Evolutionary conservation across 257 asterid genomes (phyloP), one percentile per base, ranked within the genome.

Genomic region (Coffea canephora): DNA sequence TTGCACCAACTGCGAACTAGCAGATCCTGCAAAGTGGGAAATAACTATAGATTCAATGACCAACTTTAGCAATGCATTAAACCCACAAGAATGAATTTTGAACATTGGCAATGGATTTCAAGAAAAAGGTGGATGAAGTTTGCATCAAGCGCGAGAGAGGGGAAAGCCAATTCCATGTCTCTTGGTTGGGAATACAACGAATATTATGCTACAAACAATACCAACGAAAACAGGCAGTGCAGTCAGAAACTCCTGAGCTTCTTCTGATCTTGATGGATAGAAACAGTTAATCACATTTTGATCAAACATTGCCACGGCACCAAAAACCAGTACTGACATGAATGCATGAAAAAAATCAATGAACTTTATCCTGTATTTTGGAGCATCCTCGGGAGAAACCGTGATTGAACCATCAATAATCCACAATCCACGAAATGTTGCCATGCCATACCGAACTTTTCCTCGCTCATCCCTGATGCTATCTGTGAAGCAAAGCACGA

Each of bases 111-210:
- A 21, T 11, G 23, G 50, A 59, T 46, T 9, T 13, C 12, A 55
- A 59, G 25, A 27, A 48, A 11, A 9, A 18, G 49, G 36, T 9
- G 68, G n/a, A 62, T 8, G 31, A 25, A n/a, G n/a, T 61, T 27
- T 62, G 13, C 19, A 67, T 84, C 84, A 94, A 66, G 62, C 54
- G 71, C 85, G 85, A 0, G 99, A 91, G 62, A 95, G 93, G 39
- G 99, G 99, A 41, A 93, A 95, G 3, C 98, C 99, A 15, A 95
- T 87, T 50, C 99, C 99, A 74, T 93, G 98, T 10, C 98, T 84
- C 70, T 62, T 89, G 21, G 91, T 84, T 1, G 99, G 99, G 59
- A 90, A 90, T 2, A 81, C 21, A 31, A 93, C 49, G 69, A 95
- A 95, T 82, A 95, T 43, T 16, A 89, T 13, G 80, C 94, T 88